A percentile compares a stretch with the other conserved stretches of the same genome.
phyloP scores from a whole-genome alignment of 2,329 filamentous ascomycete genomes.

The Exophiala sp. region DNA sequence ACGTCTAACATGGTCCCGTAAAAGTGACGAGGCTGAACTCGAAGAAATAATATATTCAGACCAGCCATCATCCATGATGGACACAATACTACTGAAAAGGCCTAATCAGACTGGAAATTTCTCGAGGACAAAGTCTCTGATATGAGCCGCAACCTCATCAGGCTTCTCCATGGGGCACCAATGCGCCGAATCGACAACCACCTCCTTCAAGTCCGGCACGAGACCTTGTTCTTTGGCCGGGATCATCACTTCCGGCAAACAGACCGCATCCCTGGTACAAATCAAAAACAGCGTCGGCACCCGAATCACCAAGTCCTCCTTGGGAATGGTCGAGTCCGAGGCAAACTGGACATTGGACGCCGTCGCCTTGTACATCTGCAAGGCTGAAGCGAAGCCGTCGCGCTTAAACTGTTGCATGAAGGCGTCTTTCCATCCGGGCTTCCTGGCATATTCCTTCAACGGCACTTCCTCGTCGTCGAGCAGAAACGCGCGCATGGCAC shows the following conservation, averaged over 20 bases:
- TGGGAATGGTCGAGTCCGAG: conserved; percentile 1
- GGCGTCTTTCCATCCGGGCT: background rate
- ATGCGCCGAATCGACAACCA: background rate
- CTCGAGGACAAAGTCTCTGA: conserved; percentile 4
- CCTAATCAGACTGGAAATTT: conserved; percentile 2
- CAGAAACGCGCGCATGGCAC: background rate
- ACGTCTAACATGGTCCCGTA: too few species aligned
- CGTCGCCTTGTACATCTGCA: background rate
- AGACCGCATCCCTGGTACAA: conserved; percentile 4
- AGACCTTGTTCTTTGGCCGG: background rate
- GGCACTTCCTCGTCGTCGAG: conserved; percentile 2
- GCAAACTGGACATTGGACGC: conserved; percentile 1
- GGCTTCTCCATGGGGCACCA: conserved; percentile 11
- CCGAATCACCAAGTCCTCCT: background rate
- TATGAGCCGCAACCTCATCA: conserved; percentile 1
- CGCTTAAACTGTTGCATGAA: conserved; percentile 2
- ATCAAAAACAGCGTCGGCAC: conserved; percentile 2
- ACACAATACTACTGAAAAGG: too few species aligned
- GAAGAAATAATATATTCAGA: too few species aligned
- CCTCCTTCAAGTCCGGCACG: conserved; percentile 2
- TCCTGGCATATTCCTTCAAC: conserved; percentile 6
- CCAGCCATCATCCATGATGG: too few species aligned
- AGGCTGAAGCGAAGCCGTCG: conserved; percentile 1
- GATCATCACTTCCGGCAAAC: background rate
- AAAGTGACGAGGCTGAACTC: too few species aligned